These are phyloP conservation scores for Deinandra increscens DNA, from an alignment of 129 eudicot species.

Conservation along the genomic window DNA sequence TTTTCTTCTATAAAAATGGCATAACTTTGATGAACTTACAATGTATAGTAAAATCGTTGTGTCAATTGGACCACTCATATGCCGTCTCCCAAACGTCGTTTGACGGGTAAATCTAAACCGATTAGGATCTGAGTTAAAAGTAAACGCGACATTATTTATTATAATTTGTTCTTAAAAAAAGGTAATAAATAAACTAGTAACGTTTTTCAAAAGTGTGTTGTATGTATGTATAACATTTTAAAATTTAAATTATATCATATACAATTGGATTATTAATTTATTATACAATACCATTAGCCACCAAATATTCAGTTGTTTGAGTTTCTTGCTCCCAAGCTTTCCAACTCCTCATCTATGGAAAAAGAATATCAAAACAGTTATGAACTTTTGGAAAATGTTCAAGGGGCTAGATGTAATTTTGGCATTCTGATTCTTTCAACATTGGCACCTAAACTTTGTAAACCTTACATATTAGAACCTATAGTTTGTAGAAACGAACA, in stretches of 20 bases:
- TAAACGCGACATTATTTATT: neutral
- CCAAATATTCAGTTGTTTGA: slow-evolving; percentile 38
- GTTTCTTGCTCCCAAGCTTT: slow-evolving; percentile 64
- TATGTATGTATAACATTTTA: too few species aligned
- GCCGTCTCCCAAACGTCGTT: slow-evolving; percentile 48
- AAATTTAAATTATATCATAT: neutral
- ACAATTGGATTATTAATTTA: slow-evolving; percentile 7
- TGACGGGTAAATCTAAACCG: slow-evolving; percentile 49
- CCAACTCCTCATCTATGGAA: slow-evolving; percentile 47
- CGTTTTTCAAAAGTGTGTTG: too few species aligned
- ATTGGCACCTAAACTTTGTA: neutral
- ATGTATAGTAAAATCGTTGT: slow-evolving; percentile 37
- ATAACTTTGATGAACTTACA: slow-evolving; percentile 25
- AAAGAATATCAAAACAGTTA: neutral
- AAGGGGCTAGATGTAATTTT: slow-evolving; percentile 1
- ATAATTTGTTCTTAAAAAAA: too few species aligned
- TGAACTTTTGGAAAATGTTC: neutral
- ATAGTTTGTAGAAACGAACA: neutral
- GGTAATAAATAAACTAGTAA: too few species aligned
- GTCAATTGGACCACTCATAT: slow-evolving; percentile 28
- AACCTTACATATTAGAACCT: slow-evolving; percentile 5
- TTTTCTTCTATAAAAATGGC: neutral
- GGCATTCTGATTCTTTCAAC: neutral
- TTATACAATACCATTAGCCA: slow-evolving; percentile 44
- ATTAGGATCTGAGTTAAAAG: slow-evolving; percentile 34